Conservation (phyloP, 495 filamentous ascomycete genomes). For the Daldinia concentrica region DNA sequence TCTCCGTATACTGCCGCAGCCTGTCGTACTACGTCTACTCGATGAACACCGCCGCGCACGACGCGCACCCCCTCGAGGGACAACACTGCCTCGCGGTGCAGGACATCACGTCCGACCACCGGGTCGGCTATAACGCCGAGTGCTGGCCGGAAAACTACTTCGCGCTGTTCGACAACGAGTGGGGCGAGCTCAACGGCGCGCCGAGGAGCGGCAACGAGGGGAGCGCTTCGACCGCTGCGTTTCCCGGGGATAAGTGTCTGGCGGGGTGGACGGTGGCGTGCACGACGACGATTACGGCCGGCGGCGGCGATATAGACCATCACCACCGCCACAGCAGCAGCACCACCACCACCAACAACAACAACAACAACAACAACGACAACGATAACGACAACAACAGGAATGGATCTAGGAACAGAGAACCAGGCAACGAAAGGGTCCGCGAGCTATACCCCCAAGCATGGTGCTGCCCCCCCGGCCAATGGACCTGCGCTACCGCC, state of each 20-base stretch:
- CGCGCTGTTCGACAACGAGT: constrained; percentile 32
- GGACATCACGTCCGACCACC: not conserved
- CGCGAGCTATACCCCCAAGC: constrained; percentile 19
- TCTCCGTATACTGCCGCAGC: constrained; percentile 26
- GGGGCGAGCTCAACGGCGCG: constrained; percentile 22
- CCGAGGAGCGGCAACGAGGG: constrained; percentile 1
- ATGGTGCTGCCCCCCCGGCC: constrained; percentile 36
- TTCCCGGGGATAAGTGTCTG: constrained; percentile 26
- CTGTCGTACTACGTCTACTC: constrained; percentile 15
- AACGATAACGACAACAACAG: not conserved
- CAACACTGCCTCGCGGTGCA: constrained; percentile 28
- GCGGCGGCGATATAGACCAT: not conserved
- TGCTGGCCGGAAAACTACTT: constrained; percentile 36
- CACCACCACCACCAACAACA: not conserved
- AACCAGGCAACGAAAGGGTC: not conserved
- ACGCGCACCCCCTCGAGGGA: constrained; percentile 16
- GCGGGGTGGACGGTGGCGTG: constrained; percentile 36
- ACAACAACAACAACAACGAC: too few species aligned
- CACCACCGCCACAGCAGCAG: too few species aligned
- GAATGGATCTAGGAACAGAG: not conserved
- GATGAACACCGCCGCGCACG: constrained; percentile 13
- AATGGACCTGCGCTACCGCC: constrained; percentile 34
- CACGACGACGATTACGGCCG: constrained; percentile 26
- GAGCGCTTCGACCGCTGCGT: constrained; percentile 11
- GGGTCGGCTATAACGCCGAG: constrained; percentile 16